Evolutionary conservation across 108 stramenopile genomes (phyloP).

Genomic region (Nitzschia inconspicua): DNA sequence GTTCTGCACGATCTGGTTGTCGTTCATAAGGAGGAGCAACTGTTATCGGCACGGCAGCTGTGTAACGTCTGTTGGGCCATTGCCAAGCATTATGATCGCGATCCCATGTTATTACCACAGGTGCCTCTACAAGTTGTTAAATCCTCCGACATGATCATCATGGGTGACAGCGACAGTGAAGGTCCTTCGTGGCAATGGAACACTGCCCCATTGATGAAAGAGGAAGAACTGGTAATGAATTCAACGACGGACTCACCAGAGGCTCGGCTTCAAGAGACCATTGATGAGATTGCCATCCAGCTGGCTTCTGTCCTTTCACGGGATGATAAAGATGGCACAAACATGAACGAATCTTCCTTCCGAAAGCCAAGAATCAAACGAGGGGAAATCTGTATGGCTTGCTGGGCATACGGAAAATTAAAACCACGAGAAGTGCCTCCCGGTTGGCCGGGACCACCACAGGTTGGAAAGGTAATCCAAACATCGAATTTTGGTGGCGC

Average conservation of each 20-base stretch:
- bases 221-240: not conserved
- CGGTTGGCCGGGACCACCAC: conserved; percentile 68
- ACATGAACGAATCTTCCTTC: not conserved
- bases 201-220: not conserved
- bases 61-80: conserved; percentile 79
- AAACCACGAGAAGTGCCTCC: conserved; percentile 57
- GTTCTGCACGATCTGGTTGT: conserved; percentile 37
- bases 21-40: conserved; percentile 12
- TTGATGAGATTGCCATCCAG: conserved; percentile 55
- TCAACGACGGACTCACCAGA: not conserved
- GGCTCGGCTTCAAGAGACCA: conserved; percentile 33
- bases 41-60: conserved; percentile 59
- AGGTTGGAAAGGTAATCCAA: conserved; percentile 31
- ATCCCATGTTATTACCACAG: conserved; percentile 29
- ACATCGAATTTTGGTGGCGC: conserved; percentile 1
- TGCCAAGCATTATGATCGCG: conserved; percentile 62
- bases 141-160: conserved; percentile 1
- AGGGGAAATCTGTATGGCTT: conserved; percentile 74
- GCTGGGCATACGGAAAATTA: conserved; percentile 72
- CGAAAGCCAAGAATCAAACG: conserved; percentile 29
- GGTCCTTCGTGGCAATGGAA: conserved; percentile 5
- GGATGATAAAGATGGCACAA: not conserved
- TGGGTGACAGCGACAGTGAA: not conserved
- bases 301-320: conserved; percentile 25
- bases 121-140: not conserved